These are phyloP conservation scores for Acacia concinna DNA, from an alignment of 331 rosid species.

Conservation along the genomic window DNA sequence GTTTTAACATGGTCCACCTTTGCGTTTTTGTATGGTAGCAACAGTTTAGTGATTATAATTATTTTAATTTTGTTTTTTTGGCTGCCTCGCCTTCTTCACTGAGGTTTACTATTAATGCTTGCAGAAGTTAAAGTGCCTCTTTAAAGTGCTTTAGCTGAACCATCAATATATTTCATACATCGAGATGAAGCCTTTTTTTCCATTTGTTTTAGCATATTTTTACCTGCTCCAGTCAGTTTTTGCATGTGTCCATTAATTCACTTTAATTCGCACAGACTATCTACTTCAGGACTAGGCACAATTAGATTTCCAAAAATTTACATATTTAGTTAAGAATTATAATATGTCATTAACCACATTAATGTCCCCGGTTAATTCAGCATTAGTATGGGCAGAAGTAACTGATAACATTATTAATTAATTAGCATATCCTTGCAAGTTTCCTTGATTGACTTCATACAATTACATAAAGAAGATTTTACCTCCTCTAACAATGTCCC, in stretches of 20 bases:
- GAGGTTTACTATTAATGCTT: background rate
- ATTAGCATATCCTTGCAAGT: background rate
- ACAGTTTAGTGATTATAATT: background rate
- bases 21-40: background rate
- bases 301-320: background rate
- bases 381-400: background rate
- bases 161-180: background rate
- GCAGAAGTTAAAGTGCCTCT: background rate
- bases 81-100: too few relatives aligned
- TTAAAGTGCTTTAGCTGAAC: background rate
- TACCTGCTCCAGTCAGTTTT: background rate
- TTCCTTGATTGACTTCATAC: background rate
- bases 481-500: too few relatives aligned
- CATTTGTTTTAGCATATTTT: background rate
- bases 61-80: background rate
- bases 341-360: background rate
- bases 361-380: background rate
- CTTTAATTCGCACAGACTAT: background rate
- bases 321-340: background rate
- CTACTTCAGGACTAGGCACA: background rate
- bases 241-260: background rate
- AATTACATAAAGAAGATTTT: too few relatives aligned
- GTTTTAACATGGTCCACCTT: conserved; percentile 15
- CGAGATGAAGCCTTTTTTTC: background rate
- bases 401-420: background rate